Evolutionary conservation across 1,284 basidiomycete genomes (phyloP), one percentile per base, ranked within the genome.

Genomic region (Rhodotorula sp.): DNA sequence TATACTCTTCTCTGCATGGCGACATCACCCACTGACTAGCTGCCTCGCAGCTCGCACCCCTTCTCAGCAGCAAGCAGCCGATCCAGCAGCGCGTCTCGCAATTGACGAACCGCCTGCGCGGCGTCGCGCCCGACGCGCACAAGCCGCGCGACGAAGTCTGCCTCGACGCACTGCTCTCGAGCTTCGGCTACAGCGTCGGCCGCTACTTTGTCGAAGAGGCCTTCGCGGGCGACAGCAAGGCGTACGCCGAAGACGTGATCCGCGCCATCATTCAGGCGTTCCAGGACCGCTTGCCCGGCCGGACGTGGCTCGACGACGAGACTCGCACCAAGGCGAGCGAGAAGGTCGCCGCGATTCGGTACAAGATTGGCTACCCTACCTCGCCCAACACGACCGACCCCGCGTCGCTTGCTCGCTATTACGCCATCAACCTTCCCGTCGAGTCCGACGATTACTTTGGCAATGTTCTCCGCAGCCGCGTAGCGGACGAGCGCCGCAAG

Each of bases 271-370:
- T 98, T 68, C 81, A 86, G 25, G 86, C 93, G 0, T 99, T 98
- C 86, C 89, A 93, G 81, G 82, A 83, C 41, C 92, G 92, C 21
- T 84, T 98, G 17, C 83, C 86, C 19, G 82, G 88, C 67, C 86
- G 98, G 64, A 85, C 89, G 58, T 99, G 96, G 96, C 93, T 99
- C 89, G 96, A 99, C 81, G 82, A 89, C 59, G 83, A 89, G 78
- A 94, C 93, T 13, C 89, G 91, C 25, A 84, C 85, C 52, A 91
- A 89, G 66, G 96, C 96, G 3, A 88, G 89, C 54, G 88, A 90
- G 80, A 99, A 99, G 86, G 90, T 88, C 46, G 56, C 70, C 52
- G 68, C 45, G 5, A 68, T 72, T 17, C 25, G 71, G 71, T 82
- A 82, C 41, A 75, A 80, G 85, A 90, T 95, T 70, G 93, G 93